phyloP scores from a whole-genome alignment of 202 grass and related monocot genomes.

The Sporobolus alterniflorus region DNA sequence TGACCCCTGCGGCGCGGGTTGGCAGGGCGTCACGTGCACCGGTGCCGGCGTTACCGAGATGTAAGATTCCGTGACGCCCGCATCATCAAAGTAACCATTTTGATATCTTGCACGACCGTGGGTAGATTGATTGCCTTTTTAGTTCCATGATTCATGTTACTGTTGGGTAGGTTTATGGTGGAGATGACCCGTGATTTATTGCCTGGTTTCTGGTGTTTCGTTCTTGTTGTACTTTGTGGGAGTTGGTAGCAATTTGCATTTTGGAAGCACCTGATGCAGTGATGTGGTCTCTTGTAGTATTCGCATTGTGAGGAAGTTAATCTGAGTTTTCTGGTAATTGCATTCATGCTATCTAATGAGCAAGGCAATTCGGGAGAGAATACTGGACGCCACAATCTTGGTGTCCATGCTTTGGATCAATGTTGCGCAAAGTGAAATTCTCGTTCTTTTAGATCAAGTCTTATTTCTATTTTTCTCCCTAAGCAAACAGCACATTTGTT shows the following conservation, averaged over 20 bases:
- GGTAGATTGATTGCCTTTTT: slow-evolving; percentile 5
- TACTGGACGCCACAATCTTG: neutral
- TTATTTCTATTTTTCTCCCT: neutral
- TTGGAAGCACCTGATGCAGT: slow-evolving; percentile 20
- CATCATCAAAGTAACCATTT: neutral
- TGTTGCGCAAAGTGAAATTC: neutral
- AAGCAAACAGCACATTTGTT: neutral
- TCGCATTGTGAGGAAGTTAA: neutral
- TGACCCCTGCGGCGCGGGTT: slow-evolving; percentile 82
- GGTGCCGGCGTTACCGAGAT: slow-evolving; percentile 86
- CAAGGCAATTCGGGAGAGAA: neutral
- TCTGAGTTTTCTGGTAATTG: neutral
- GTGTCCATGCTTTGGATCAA: neutral
- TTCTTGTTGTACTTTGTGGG: slow-evolving; percentile 20
- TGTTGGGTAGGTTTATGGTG: slow-evolving; percentile 10
- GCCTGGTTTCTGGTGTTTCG: slow-evolving; percentile 6
- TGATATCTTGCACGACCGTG: neutral
- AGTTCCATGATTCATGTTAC: neutral
- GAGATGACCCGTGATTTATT: slow-evolving; percentile 8
- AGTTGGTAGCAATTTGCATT: slow-evolving; percentile 24
- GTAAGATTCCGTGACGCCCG: slow-evolving; percentile 48
- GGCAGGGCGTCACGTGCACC: slow-evolving; percentile 93
- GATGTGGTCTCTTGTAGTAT: neutral
- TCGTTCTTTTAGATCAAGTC: neutral
- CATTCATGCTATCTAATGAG: neutral